Conservation (phyloP, 345 rosid species). For the Murraya koenigii region DNA sequence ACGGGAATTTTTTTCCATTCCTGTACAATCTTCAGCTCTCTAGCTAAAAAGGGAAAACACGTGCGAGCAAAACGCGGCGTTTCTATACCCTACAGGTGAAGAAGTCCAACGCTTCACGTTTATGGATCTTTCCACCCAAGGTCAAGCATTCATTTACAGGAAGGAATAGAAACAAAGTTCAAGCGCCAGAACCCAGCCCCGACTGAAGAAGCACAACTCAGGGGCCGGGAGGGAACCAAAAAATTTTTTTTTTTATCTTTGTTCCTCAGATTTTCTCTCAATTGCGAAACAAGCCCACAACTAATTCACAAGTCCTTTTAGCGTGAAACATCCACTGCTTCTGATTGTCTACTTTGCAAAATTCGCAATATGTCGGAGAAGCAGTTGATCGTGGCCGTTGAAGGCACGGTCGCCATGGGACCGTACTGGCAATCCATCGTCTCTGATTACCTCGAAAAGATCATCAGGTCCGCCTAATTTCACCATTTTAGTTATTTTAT, state of each 20-base stretch:
- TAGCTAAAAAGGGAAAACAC: background rate
- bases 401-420: slow-evolving; percentile 92
- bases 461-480: slow-evolving; percentile 49
- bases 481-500: background rate
- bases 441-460: slow-evolving; percentile 87
- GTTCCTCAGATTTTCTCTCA: background rate
- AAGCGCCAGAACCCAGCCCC: background rate
- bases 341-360: background rate
- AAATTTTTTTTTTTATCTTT: background rate
- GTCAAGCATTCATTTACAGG: background rate
- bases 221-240: background rate
- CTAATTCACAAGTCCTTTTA: background rate
- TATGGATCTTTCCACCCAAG: background rate
- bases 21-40: too few relatives aligned
- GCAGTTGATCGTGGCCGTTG: slow-evolving; percentile 84
- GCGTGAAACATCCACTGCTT: background rate
- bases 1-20: too few relatives aligned
- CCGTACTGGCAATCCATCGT: slow-evolving; percentile 73
- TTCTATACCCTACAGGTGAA: background rate
- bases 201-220: background rate
- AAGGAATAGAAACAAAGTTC: too few relatives aligned
- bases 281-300: background rate
- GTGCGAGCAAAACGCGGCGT: background rate
- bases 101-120: background rate
- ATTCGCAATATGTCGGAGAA: slow-evolving; percentile 54